Evolutionary conservation across 2,329 filamentous ascomycete genomes (phyloP).

Genomic region (Epichloe uncinata): DNA sequence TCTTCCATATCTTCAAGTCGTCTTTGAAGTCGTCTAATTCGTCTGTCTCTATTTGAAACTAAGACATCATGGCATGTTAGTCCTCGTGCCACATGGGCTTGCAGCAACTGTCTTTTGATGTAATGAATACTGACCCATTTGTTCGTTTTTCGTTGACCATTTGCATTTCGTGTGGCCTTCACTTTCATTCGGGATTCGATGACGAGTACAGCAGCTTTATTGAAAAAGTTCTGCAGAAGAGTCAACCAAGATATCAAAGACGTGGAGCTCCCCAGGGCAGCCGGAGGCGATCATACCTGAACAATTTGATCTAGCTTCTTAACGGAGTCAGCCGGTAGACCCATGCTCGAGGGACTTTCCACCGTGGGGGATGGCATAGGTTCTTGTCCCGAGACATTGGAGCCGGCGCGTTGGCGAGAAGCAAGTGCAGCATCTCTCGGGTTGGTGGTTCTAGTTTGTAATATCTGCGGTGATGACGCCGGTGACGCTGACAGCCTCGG

Average conservation of each 20-base stretch:
- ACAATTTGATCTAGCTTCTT: slow-evolving; percentile 87
- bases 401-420: slow-evolving; percentile 29
- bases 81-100: background rate
- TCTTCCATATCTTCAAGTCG: slow-evolving; percentile 70
- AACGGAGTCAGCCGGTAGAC: slow-evolving; percentile 51
- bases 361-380: slow-evolving; percentile 32
- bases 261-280: background rate
- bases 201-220: slow-evolving; percentile 74
- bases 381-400: slow-evolving; percentile 29
- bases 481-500: slow-evolving; percentile 56
- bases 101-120: background rate
- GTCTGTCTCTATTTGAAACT: slow-evolving; percentile 94
- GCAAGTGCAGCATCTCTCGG: slow-evolving; percentile 46
- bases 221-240: slow-evolving; percentile 65
- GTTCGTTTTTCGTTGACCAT: slow-evolving; percentile 49
- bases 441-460: slow-evolving; percentile 57
- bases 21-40: slow-evolving; percentile 82
- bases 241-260: background rate
- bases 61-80: slow-evolving; percentile 3
- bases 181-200: slow-evolving; percentile 68
- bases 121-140: slow-evolving; percentile 58
- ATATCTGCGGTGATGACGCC: slow-evolving; percentile 53
- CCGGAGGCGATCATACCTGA: slow-evolving; percentile 43
- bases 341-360: slow-evolving; percentile 27
- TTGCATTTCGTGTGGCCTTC: slow-evolving; percentile 30